A percentile compares a stretch with the other conserved stretches of the same genome.
phyloP scores from a whole-genome alignment of 2,329 filamentous ascomycete species.

The Phaeoacremonium minimum region DNA sequence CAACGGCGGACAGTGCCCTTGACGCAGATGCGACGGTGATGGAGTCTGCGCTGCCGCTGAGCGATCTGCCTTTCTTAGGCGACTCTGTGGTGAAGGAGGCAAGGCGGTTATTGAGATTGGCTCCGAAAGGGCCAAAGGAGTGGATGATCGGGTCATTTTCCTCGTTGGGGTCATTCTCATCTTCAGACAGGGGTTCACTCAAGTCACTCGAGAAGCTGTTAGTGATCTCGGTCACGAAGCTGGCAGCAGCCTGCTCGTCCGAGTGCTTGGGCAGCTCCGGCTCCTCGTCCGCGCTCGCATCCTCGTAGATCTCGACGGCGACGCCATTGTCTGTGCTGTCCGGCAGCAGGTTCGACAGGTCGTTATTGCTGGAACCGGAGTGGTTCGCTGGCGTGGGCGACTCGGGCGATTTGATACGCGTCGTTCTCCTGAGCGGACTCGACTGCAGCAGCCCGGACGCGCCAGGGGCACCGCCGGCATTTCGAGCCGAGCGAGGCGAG shows the following conservation, averaged over 20 bases:
- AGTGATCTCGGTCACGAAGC: slow-evolving; percentile 46
- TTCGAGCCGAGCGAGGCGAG: slow-evolving; percentile 38
- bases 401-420: slow-evolving; percentile 67
- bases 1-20: slow-evolving; percentile 12
- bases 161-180: slow-evolving; percentile 74
- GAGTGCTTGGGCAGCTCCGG: slow-evolving; percentile 33
- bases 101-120: slow-evolving; percentile 77
- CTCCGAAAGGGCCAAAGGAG: slow-evolving; percentile 87
- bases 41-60: slow-evolving; percentile 5
- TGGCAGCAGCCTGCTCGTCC: slow-evolving; percentile 25
- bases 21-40: slow-evolving; percentile 6
- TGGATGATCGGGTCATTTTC: slow-evolving; percentile 92
- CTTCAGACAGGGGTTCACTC: slow-evolving; percentile 38
- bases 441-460: slow-evolving; percentile 46
- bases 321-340: slow-evolving; percentile 23
- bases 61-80: slow-evolving; percentile 41
- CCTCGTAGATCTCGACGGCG: slow-evolving; percentile 68
- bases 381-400: slow-evolving; percentile 54
- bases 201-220: slow-evolving; percentile 55
- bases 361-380: slow-evolving; percentile 30
- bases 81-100: slow-evolving; percentile 71
- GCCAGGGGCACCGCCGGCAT: slow-evolving; percentile 16
- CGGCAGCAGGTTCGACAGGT: slow-evolving; percentile 40
- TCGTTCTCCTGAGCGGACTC: slow-evolving; percentile 52
- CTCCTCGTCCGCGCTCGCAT: slow-evolving; percentile 53